Conservation (phyloP, 768 basidiomycete species). For the Pleurotus giganteus region DNA sequence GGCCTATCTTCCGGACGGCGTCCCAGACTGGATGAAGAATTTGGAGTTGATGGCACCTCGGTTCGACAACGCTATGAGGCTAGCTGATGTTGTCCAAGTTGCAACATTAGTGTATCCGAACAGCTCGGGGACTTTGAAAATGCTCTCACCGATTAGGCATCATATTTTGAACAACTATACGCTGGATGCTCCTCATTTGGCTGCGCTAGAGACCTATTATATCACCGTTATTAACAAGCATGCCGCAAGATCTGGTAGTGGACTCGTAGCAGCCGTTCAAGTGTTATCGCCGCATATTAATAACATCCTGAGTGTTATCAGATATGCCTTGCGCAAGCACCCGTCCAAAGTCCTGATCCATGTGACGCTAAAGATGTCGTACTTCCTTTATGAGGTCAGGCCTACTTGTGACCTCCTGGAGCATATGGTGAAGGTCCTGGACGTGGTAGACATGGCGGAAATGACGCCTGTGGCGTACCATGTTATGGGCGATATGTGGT, state of each 20-base stretch:
- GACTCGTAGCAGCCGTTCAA: conserved; percentile 2
- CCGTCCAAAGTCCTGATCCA: conserved; percentile 6
- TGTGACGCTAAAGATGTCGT: conserved; percentile 6
- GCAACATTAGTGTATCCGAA: conserved; percentile 6
- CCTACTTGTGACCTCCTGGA: conserved; percentile 7
- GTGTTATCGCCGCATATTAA: conserved; percentile 8
- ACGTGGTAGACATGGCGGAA: conserved; percentile 6
- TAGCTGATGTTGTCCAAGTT: conserved; percentile 9
- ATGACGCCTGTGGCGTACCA: conserved; percentile 8
- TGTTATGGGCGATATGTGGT: conserved; percentile 9
- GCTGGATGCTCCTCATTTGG: background rate
- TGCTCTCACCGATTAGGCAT: conserved; percentile 7
- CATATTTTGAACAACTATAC: conserved; percentile 1
- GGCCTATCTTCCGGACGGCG: conserved; percentile 4
- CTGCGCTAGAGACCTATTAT: conserved; percentile 5
- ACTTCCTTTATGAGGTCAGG: conserved; percentile 8
- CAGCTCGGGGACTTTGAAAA: conserved; percentile 5
- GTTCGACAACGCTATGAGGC: background rate
- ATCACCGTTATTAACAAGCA: conserved; percentile 3
- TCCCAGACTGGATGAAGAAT: conserved; percentile 5
- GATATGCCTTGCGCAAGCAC: background rate
- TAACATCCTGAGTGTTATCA: conserved; percentile 6
- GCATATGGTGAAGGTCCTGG: conserved; percentile 3
- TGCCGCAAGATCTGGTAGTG: conserved; percentile 1
- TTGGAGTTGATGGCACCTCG: conserved; percentile 1